Evolutionary conservation across 2,329 filamentous ascomycete species (phyloP).

Genomic region (Arthrinium phaeospermum): DNA sequence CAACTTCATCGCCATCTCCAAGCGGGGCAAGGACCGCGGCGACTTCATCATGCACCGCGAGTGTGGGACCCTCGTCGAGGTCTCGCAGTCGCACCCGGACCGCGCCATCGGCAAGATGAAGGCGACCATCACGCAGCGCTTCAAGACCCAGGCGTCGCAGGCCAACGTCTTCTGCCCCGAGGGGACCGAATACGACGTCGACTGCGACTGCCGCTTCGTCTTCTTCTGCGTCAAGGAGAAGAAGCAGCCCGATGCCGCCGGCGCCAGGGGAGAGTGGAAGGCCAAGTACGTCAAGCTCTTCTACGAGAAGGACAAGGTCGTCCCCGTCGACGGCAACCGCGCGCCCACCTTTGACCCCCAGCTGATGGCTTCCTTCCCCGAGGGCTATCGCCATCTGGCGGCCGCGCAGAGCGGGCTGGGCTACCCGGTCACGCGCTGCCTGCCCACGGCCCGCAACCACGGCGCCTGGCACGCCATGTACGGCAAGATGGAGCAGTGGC

Average conservation of each 20-base stretch:
- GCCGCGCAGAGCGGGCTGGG: constrained; percentile 52
- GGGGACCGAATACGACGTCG: constrained; percentile 50
- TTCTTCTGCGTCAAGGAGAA: constrained; percentile 49
- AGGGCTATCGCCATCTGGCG: constrained; percentile 53
- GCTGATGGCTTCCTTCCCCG: constrained; percentile 46
- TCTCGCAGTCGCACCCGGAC: constrained; percentile 40
- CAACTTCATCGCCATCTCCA: constrained; percentile 55
- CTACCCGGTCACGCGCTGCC: constrained; percentile 46
- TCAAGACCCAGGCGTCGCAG: constrained; percentile 36
- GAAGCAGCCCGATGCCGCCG: constrained; percentile 20
- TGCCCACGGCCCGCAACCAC: constrained; percentile 47
- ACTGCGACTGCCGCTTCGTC: constrained; percentile 57
- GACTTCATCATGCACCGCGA: constrained; percentile 64
- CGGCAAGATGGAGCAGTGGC: constrained; percentile 48
- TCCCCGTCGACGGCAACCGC: constrained; percentile 49
- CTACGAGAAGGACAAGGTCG: constrained; percentile 57
- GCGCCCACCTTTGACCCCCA: constrained; percentile 45
- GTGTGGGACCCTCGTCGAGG: constrained; percentile 53
- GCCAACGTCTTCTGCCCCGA: constrained; percentile 30
- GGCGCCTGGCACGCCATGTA: constrained; percentile 48
- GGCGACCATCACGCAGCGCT: constrained; percentile 59
- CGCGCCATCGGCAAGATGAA: constrained; percentile 60
- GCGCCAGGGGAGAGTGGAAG: constrained; percentile 41
- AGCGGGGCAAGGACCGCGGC: constrained; percentile 54
- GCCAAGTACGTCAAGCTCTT: constrained; percentile 53